Base-by-base conservation (phyloP, 768 basidiomycete genomes). In the Boletales sp. region DNA sequence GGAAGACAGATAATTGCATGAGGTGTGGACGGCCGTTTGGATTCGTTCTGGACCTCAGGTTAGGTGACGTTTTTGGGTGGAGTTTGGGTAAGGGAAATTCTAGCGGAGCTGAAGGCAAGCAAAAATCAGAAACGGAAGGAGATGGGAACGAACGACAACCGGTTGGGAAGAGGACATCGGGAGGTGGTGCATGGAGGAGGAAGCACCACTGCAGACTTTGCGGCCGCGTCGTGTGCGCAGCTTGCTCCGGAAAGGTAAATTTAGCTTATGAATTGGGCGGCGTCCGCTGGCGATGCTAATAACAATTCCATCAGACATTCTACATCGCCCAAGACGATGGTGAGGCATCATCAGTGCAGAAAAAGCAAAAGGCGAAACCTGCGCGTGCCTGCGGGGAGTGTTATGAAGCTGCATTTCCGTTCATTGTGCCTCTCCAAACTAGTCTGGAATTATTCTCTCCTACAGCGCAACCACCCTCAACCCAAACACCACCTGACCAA, bases 201-300 rank as follows among this genome's bases (percentile, higher is more conserved):
- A 74, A 90, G 50, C 91, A 94, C 63, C 91, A 94, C 62, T 94
- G 91, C 64, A 71, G 92, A 52, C 71, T 94, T 5, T 94, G 91
- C 65, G 91, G 91, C 0, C 68, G 84, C 41, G 90, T 93, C 60
- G 85, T 95, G 8, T 95, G 94, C 67, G 83, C 83, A n/a, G 67
- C 68, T 5, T 97, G 94, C 68, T 94, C 91, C 10, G 80, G 78
- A 11, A 79, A 82, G 73, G 93, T 92, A 59, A 59, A 52, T 78
- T 31, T 21, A 27, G 24, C 24, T 34, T 39, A 29, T 42, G 17
- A 21, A 5, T 8, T 8, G 10, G 13, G n/a, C 2, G 24, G 4
- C 5, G 7, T 38, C 8, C n/a, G 14, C 8, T 11, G 3, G 13
- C 29, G 32, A 8, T 2, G 6, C 58, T 61, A 1, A 64, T 27